Evolutionary conservation across 495 filamentous ascomycete species (phyloP).

Genomic region (Penicillium mononematosum): DNA sequence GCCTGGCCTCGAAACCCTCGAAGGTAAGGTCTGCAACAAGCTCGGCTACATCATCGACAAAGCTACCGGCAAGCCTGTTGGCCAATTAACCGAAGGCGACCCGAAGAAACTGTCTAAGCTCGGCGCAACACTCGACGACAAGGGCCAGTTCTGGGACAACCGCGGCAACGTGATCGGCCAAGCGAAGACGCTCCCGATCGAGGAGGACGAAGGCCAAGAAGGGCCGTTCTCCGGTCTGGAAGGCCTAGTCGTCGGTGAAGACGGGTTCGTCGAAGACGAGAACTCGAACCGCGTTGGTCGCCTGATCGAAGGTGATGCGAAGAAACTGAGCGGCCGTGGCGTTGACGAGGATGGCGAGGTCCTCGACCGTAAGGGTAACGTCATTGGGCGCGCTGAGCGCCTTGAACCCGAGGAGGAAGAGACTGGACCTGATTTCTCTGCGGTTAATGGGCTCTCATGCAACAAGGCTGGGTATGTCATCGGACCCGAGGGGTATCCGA

Average conservation of each 20-base stretch:
- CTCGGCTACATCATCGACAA: constrained; percentile 55
- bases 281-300: constrained; percentile 58
- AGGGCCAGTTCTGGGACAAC: constrained; percentile 64
- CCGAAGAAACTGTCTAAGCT: constrained; percentile 55
- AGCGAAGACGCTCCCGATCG: constrained; percentile 57
- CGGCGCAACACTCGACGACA: constrained; percentile 55
- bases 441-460: constrained; percentile 63
- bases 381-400: constrained; percentile 61
- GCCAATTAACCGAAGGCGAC: constrained; percentile 60
- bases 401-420: constrained; percentile 25
- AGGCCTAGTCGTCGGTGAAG: constrained; percentile 57
- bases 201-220: constrained; percentile 55
- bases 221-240: constrained; percentile 64
- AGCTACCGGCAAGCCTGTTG: constrained; percentile 52
- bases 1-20: constrained; percentile 58
- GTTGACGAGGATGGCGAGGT: constrained; percentile 68
- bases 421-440: constrained; percentile 54
- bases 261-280: constrained; percentile 59
- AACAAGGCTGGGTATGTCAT: constrained; percentile 83
- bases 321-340: constrained; percentile 60
- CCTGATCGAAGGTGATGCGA: constrained; percentile 60
- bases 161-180: constrained; percentile 60
- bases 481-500: constrained; percentile 64
- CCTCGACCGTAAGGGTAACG: constrained; percentile 60
- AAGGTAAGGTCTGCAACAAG: constrained; percentile 63